A percentile compares a stretch with the other conserved stretches of the same genome.
These are phyloP conservation scores for Linnemannia schmuckeri DNA, from an alignment of 192 early-diverging fungal genomes.

Conservation along the genomic window DNA sequence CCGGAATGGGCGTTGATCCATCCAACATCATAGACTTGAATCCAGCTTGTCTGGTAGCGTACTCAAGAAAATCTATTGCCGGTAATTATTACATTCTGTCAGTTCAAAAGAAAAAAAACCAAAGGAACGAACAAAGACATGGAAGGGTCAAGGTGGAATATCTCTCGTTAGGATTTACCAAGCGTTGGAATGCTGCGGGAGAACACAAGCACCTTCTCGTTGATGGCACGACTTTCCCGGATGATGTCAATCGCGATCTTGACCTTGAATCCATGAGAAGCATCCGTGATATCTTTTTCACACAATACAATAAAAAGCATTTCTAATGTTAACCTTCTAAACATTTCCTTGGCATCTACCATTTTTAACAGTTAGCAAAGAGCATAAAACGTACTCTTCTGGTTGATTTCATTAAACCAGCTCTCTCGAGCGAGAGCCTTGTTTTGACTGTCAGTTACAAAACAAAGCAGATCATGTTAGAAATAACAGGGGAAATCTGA, in stretches of 20 bases:
- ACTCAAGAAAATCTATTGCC: conserved; percentile 41
- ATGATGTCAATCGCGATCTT: conserved; percentile 71
- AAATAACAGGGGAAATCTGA: not conserved
- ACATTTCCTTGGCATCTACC: not conserved
- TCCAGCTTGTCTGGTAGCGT: not conserved
- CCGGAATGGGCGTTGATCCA: conserved; percentile 60
- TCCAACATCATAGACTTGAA: conserved; percentile 64
- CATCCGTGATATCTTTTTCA: conserved; percentile 37
- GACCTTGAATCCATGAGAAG: conserved; percentile 63
- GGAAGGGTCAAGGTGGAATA: not conserved
- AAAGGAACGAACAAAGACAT: not conserved
- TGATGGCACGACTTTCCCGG: conserved; percentile 46
- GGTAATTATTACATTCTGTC: not conserved
- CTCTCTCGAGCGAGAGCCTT: not conserved
- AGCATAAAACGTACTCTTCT: conserved; percentile 15
- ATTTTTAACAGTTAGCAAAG: not conserved
- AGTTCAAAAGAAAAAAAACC: not conserved
- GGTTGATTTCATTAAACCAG: conserved; percentile 8
- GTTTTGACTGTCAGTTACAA: conserved; percentile 16
- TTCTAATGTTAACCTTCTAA: not conserved
- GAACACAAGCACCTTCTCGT: conserved; percentile 83
- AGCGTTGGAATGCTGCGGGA: conserved; percentile 78
- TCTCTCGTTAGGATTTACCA: conserved; percentile 52
- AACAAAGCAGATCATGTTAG: not conserved
- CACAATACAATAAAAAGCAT: not conserved